Conservation (phyloP, 768 basidiomycete genomes). For the Crucibulum laeve region DNA sequence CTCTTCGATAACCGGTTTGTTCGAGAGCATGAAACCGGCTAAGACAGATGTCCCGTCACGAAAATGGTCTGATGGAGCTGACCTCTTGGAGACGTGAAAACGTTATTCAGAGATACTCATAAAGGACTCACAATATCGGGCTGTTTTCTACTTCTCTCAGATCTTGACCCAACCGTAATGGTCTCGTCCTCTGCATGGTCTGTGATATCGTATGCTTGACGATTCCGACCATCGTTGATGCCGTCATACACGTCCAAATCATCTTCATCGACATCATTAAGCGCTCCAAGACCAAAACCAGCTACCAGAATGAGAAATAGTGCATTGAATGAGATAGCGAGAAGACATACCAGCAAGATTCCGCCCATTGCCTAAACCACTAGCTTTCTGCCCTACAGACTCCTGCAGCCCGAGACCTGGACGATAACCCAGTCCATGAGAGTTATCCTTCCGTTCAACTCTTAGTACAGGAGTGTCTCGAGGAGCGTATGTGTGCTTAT, state of each 20-base stretch:
- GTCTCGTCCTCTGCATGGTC: constrained; percentile 64
- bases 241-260: constrained; percentile 82
- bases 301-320: constrained; percentile 40
- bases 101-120: constrained; percentile 1
- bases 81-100: constrained; percentile 28
- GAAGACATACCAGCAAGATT: constrained; percentile 45
- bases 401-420: constrained; percentile 62
- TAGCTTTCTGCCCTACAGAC: constrained; percentile 37
- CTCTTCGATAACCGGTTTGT: constrained; percentile 65
- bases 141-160: constrained; percentile 14
- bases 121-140: constrained; percentile 22
- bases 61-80: constrained; percentile 39
- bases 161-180: constrained; percentile 34
- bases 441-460: constrained; percentile 68
- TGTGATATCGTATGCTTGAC: constrained; percentile 61
- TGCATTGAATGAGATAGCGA: constrained; percentile 1
- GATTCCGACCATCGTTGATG: constrained; percentile 28
- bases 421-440: constrained; percentile 79
- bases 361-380: constrained; percentile 36
- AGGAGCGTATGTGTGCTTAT: constrained; percentile 83
- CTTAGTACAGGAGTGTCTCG: constrained; percentile 66
- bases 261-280: constrained; percentile 94
- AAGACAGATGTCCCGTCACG: constrained; percentile 73
- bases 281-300: constrained; percentile 84
- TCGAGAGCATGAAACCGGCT: constrained; percentile 70